Base-by-base conservation (phyloP, 768 basidiomycete species). In the Thelephora aurantiotincta region DNA sequence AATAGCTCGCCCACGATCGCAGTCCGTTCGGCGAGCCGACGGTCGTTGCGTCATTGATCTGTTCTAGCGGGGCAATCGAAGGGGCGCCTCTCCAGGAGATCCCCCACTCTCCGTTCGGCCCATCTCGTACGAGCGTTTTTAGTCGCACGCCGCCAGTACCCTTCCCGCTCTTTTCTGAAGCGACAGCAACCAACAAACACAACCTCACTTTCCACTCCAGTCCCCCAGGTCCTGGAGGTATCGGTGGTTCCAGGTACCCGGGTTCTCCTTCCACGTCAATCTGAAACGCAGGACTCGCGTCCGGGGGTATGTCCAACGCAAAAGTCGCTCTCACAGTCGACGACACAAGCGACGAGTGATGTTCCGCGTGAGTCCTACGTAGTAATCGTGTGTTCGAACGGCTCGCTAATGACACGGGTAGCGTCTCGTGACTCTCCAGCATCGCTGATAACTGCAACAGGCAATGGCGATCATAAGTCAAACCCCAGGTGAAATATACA, bases 121-220 rank as follows among this genome's bases (percentile, higher is more conserved):
- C 82, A 48, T 83, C 79, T 33, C 72, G 63, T 2, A 68, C 61
- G 33, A 86, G 63, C 41, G 70, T 68, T 56, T 72, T 76, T 35
- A 78, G 55, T 47, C 72, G 60, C 33, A 74, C 75, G 12, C 72
- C 75, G 50, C 74, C 74, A 16, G 66, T 67, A 2, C 73, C 73
- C 9, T 53, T 54, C 45, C 68, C 57, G 14, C 76, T 67, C 3
- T 62, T 57, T 12, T 72, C 72, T 6, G 65, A 59, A 0, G 78
- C 78, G 19, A 87, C 72, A 22, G 79, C 78, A 2, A 97, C 89
- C n/a, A 94, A 71, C 46, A 98, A 72, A 44, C 83, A 82, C 46
- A 98, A 55, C 38, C 86, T 71, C 13, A 98, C 81, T 57, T 82
- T 85, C 94, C 94, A 98, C 56, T 86, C 78, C 7, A 97, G 65